Percentiles rank a stretch among this genome's conserved stretches.
Conservation (phyloP, 352 stramenopile genomes). For the Peronospora tabacina region DNA sequence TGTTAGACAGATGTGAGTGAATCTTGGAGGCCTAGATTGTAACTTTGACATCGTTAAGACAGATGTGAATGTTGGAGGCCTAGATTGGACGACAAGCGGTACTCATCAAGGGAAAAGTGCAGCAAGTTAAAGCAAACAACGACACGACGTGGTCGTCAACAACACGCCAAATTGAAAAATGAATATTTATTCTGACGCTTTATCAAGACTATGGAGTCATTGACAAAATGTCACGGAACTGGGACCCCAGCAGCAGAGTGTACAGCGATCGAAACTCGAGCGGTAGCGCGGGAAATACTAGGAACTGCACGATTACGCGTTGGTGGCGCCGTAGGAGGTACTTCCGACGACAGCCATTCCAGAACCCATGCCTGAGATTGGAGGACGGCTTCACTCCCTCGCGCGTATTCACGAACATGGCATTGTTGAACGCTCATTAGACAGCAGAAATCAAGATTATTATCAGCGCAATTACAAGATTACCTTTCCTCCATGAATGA, state of each 20-base stretch:
- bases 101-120: background rate
- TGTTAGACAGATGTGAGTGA: too few relatives aligned
- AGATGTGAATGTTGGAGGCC: background rate
- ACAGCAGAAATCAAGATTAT: background rate
- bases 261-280: conserved; percentile 28
- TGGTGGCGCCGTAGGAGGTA: conserved; percentile 30
- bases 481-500: conserved; percentile 61
- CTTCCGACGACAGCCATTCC: conserved; percentile 31
- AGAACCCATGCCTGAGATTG: conserved; percentile 30
- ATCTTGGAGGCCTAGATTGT: too few relatives aligned
- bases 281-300: conserved; percentile 27
- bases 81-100: background rate
- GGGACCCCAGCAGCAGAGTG: conserved; percentile 19
- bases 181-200: conserved; percentile 5
- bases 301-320: conserved; percentile 32
- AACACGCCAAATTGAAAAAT: conserved; percentile 1
- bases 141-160: background rate
- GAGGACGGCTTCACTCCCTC: conserved; percentile 37
- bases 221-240: conserved; percentile 14
- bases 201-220: background rate
- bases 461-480: conserved; percentile 3
- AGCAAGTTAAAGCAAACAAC: background rate
- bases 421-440: conserved; percentile 14
- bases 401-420: conserved; percentile 1
- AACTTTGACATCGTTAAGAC: background rate